phyloP scores from a whole-genome alignment of 768 basidiomycete genomes.

The Amanita molliuscula region DNA sequence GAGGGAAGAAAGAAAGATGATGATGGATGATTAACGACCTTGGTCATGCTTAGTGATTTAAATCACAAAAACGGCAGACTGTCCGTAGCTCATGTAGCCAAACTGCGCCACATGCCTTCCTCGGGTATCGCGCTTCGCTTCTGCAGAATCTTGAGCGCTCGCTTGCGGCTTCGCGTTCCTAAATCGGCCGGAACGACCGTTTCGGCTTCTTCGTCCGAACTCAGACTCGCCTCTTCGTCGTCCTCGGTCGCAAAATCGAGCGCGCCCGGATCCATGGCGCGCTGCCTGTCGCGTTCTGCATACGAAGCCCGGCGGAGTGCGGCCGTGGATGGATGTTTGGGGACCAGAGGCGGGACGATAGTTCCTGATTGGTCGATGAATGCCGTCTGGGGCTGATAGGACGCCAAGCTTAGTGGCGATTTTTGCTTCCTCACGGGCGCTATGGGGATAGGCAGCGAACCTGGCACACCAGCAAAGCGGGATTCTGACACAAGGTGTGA shows the following conservation, averaged over 20 bases:
- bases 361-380: conserved; percentile 27
- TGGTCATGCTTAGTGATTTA: not conserved
- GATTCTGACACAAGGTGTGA: not conserved
- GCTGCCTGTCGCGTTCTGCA: conserved; percentile 55
- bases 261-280: conserved; percentile 59
- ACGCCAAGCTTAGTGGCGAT: conserved; percentile 38
- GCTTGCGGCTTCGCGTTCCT: conserved; percentile 34
- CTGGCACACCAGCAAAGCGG: conserved; percentile 25
- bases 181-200: conserved; percentile 15
- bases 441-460: conserved; percentile 61
- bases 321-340: conserved; percentile 29
- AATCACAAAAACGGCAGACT: not conserved
- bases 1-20: not conserved
- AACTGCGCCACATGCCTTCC: conserved; percentile 75
- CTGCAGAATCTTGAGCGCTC: conserved; percentile 61
- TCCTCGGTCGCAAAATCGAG: conserved; percentile 48
- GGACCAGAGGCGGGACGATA: conserved; percentile 17
- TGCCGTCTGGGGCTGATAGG: conserved; percentile 44
- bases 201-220: conserved; percentile 14
- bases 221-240: conserved; percentile 33
- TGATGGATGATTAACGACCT: not conserved
- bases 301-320: conserved; percentile 52
- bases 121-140: conserved; percentile 58
- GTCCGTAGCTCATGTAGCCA: conserved; percentile 29
- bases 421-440: conserved; percentile 22